Evolutionary conservation across 768 basidiomycete species (phyloP).

Genomic region (Agaricus sinodeliciosus): DNA sequence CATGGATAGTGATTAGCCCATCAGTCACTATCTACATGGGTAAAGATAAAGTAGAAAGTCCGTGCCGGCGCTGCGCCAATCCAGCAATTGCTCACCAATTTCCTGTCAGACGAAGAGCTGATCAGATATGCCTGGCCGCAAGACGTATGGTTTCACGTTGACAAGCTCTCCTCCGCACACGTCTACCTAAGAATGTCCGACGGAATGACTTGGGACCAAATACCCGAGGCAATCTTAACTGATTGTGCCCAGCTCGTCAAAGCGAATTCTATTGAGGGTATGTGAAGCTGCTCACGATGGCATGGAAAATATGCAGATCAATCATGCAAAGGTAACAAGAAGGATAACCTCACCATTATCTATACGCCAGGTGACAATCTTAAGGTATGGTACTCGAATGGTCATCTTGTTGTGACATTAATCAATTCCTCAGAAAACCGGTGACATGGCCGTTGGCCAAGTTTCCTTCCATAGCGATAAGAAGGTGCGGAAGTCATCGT

Average conservation of each 20-base stretch:
- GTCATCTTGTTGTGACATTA: background rate
- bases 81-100: conserved; percentile 15
- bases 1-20: conserved; percentile 46
- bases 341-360: conserved; percentile 87
- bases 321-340: conserved; percentile 80
- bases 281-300: background rate
- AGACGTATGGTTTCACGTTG: conserved; percentile 95
- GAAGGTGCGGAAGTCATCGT: conserved; percentile 37
- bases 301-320: background rate
- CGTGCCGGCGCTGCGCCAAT: conserved; percentile 18
- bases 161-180: conserved; percentile 94
- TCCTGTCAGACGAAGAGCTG: conserved; percentile 79
- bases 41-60: conserved; percentile 93
- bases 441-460: conserved; percentile 95
- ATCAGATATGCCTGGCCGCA: conserved; percentile 89
- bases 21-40: conserved; percentile 87
- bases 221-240: conserved; percentile 68
- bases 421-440: conserved; percentile 67
- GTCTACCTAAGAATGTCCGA: conserved; percentile 90
- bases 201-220: conserved; percentile 80
- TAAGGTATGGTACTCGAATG: conserved; percentile 47
- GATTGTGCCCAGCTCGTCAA: conserved; percentile 97
- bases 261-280: conserved; percentile 95
- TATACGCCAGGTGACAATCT: conserved; percentile 92
- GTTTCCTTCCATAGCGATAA: conserved; percentile 95